Evolutionary conservation across 2,329 filamentous ascomycete genomes (phyloP), one percentile per base, ranked within the genome.

Genomic region (Chaetothyriales sp.): DNA sequence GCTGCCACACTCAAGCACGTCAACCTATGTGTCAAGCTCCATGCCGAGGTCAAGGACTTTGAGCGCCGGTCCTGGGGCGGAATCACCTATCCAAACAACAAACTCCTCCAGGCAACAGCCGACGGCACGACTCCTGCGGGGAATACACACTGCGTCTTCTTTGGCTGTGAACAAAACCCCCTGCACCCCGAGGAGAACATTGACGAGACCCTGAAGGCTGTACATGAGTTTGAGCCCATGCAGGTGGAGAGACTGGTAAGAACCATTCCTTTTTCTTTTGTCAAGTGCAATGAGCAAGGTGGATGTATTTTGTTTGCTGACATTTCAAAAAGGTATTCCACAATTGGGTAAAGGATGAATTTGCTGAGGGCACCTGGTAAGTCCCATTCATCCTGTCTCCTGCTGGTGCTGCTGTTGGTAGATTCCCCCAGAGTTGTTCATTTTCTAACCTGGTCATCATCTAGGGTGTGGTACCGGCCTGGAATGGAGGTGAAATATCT

Each of bases 131-230:
- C 69, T 0, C 67, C 68, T 0, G 64, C 65, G 0, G 70, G 72
- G 0, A 73, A 74, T 42, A 73, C 71, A 0, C 72, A 75, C 36
- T 59, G 74, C 1, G 72, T 75, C 0, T 64, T 65, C 1, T 74
- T 75, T 48, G 71, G 72, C 0, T 66, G 65, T 0, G 55, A 64
- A 1, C 57, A 66, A 10, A 69, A 69, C n/a, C 69, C 72, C 39
- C 66, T 74, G 3, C 61, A 72, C 1, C 69, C 69, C 0, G 70
- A 73, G 10, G 67, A 69, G 5, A 59, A 72, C 44, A 62, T 72
- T 2, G 52, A 66, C 2, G 53, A 57, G 20, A 65, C 63, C 0
- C 61, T 65, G 12, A 53, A 60, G n/a, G 64, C 66, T 0, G 60
- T 69, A 46, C 50, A 65, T 12, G 61, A 62, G 1, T 57, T 68